These are phyloP conservation scores for Boletus subparvulus DNA, from an alignment of 768 basidiomycete species.

Conservation along the genomic window DNA sequence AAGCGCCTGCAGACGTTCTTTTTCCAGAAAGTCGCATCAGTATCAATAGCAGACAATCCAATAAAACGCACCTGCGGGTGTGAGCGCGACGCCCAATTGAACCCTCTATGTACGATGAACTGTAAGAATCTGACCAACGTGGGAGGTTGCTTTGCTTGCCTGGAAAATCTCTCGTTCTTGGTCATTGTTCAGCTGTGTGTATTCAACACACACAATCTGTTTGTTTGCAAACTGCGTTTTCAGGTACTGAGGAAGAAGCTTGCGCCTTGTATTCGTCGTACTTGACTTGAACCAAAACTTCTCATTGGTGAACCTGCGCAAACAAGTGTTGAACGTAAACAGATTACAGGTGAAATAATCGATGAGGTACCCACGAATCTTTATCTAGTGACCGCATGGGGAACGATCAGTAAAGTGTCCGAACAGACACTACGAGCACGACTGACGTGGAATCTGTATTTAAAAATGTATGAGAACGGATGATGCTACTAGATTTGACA, in stretches of 20 bases:
- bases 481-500: neutral
- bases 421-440: neutral
- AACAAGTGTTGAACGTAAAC: neutral
- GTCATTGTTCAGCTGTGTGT: conserved; percentile 44
- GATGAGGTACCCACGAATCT: conserved; percentile 36
- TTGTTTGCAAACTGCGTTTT: conserved; percentile 42
- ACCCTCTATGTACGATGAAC: conserved; percentile 39
- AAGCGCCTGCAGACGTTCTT: conserved; percentile 52
- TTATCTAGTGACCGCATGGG: conserved; percentile 30
- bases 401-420: conserved; percentile 5
- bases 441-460: conserved; percentile 45
- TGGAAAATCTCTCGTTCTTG: conserved; percentile 71
- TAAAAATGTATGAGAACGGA: conserved; percentile 1
- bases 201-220: conserved; percentile 55
- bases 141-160: conserved; percentile 29
- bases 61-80: conserved; percentile 43
- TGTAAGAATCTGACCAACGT: neutral
- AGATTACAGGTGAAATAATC: neutral
- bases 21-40: conserved; percentile 1
- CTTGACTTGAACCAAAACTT: conserved; percentile 39
- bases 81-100: conserved; percentile 50
- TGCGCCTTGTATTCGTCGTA: conserved; percentile 21
- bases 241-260: conserved; percentile 36
- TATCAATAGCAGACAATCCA: neutral
- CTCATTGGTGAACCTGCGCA: conserved; percentile 31